Evolutionary conservation across 257 asterid genomes (phyloP).

Genomic region (Vinca minor): DNA sequence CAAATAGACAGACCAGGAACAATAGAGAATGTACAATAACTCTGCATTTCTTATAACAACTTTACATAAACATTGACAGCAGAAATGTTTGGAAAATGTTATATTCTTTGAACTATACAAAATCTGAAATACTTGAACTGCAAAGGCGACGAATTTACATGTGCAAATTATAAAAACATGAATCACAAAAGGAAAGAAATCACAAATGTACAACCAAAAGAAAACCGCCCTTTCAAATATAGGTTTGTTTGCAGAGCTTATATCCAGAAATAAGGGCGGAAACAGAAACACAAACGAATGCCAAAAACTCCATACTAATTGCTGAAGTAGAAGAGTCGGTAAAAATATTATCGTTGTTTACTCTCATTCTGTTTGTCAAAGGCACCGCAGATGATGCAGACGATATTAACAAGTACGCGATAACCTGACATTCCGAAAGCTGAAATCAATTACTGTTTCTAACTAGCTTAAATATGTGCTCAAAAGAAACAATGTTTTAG

Average conservation of each 20-base stretch:
- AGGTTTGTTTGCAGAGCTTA: slow-evolving; percentile 62
- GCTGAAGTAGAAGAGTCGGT: slow-evolving; percentile 87
- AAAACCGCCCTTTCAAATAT: slow-evolving; percentile 40
- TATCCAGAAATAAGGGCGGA: slow-evolving; percentile 81
- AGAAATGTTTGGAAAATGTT: slow-evolving; percentile 1
- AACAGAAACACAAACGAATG: slow-evolving; percentile 57
- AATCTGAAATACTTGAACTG: slow-evolving; percentile 7
- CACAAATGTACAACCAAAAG: slow-evolving; percentile 13
- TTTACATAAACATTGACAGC: slow-evolving; percentile 8
- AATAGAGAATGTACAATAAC: background rate
- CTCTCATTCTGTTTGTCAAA: slow-evolving; percentile 66
- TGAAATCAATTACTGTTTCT: background rate
- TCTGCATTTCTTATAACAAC: background rate
- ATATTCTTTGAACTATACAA: slow-evolving; percentile 11
- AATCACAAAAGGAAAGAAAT: slow-evolving; percentile 16
- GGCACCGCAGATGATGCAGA: slow-evolving; percentile 93
- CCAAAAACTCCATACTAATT: slow-evolving; percentile 73
- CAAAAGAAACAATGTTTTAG: background rate
- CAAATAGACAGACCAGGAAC: background rate
- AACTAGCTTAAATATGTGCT: background rate
- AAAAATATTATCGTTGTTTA: slow-evolving; percentile 67
- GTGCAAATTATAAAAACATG: slow-evolving; percentile 3
- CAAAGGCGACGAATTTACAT: slow-evolving; percentile 4
- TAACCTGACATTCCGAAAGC: slow-evolving; percentile 36
- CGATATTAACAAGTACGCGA: slow-evolving; percentile 73